Evolutionary conservation across 176 grass and related monocot genomes (phyloP), one percentile per base, ranked within the genome.

Genomic region (Avena sativa): DNA sequence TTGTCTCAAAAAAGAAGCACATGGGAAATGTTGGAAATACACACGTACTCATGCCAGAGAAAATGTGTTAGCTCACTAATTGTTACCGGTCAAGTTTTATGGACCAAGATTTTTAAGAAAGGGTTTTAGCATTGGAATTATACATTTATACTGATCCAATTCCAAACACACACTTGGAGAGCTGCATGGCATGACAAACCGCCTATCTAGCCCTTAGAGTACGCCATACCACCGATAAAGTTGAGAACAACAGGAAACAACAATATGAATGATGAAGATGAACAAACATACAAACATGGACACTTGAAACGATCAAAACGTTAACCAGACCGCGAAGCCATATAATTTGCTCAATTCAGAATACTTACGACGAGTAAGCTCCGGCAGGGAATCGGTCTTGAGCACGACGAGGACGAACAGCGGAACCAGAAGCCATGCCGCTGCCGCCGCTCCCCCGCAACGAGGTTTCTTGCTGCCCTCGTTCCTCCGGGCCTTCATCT

Each of bases 391-490:
- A 62, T 68, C 84, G 1, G 71, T 66, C 79, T 90, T 90, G 20
- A 90, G 52, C 4, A 87, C 56, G 16, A 63, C 0, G 55, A 90
- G 17, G 8, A 90, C 15, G 20, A 90, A 44, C 16, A 87, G 52
- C 23, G 89, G 84, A 17, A 90, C 5, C 48, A 83, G 8, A 69
- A 90, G 44, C 44, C 84, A 90, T 43, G 40, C 40, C 55, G 73
- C 34, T 32, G 64, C 79, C 12, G 74, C 55, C 10, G 12, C 34
- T 40, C 63, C 56, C 19, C 63, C 17, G 16, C 46, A 44, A 1
- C 55, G 55, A 34, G 43, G 55, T 69, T 90, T 90, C 51, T 61
- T 74, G 3, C 20, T 28, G 8, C 79, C 32, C 71, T 76, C 83
- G 0, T 38, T 71, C 53, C 13, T 66, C 19, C 88, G 40, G 20